Evolutionary conservation across 2,329 filamentous ascomycete species (phyloP), one percentile per base, ranked within the genome.

Genomic region (Scolecobasidium constrictum): DNA sequence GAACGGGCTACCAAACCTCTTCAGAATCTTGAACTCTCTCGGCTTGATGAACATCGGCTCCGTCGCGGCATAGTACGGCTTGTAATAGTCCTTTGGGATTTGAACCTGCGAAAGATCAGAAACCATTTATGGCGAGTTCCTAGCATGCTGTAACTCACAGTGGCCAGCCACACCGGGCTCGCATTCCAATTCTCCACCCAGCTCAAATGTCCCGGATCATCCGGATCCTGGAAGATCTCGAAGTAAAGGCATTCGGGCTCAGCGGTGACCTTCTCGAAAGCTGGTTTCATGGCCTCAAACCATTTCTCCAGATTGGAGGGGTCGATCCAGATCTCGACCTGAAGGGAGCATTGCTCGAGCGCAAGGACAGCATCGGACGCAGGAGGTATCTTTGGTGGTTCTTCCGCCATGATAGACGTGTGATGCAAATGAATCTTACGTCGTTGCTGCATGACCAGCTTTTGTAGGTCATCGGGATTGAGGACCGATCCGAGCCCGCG

Each of bases 1-100:
- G 13, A 40, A 31, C 4, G 38, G 2, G 3, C 11, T 11, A 4
- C 38, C 38, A 4, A 40, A 15, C 6, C 38, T 16, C 23, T 40
- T 16, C 20, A 40, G 38, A 9, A 40, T 40, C 38, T 40, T 31
- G 13, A 19, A 16, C n/a, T 26, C 38, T 40, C 38, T 16, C 21
- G 21, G 38, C 23, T 40, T 40, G 11, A 16, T 31, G 4, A 31
- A 40, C 38, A 40, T 28, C 6, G 20, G 16, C 38, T 40, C 38
- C 13, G 38, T 40, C 4, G 26, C 17, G 4, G 38, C 38, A 16
- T 23, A 40, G 18, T 40, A 40, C 13, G 19, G 17, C 16, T 40
- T 40, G 21, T 40, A 40, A 13, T 31, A 40, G 5, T 40, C 38
- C 15, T 31, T 40, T 1, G 2, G 12, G 13, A 40, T 12, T 15